Percentiles rank a stretch among this genome's conserved stretches.
Conservation (phyloP, 2,329 filamentous ascomycete genomes). For the Colletotrichum abscissum region DNA sequence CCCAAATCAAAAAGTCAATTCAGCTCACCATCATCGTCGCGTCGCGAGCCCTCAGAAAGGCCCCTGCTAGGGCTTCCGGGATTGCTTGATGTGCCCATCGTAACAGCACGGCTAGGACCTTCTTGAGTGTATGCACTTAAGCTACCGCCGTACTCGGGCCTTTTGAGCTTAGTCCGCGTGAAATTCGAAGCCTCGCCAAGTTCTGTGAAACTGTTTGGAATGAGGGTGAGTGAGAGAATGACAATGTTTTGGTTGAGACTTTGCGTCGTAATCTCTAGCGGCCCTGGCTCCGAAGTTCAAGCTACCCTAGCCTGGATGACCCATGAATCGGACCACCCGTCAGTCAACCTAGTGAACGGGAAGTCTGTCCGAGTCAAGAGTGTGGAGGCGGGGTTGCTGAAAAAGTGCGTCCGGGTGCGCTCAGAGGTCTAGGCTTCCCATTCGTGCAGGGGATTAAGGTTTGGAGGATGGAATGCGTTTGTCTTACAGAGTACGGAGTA, state of each 20-base stretch:
- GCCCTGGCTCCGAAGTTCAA: not conserved
- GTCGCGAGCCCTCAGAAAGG: conserved; percentile 1
- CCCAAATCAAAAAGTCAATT: not conserved
- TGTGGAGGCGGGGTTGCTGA: conserved; percentile 6
- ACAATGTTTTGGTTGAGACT: conserved; percentile 1
- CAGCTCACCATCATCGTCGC: conserved; percentile 12
- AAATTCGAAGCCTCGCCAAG: not conserved
- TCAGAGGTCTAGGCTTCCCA: not conserved
- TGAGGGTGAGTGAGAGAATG: not conserved
- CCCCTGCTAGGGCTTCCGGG: not conserved
- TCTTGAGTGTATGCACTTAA: not conserved
- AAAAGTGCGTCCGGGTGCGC: not conserved
- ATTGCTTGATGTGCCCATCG: conserved; percentile 4
- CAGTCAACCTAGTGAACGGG: not conserved
- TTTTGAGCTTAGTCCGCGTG: not conserved
- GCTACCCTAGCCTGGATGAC: not conserved
- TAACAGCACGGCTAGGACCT: not conserved
- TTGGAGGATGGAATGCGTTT: not conserved
- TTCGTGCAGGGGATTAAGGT: not conserved
- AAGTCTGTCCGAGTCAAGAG: conserved; percentile 7
- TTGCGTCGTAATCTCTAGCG: conserved; percentile 8
- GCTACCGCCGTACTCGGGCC: not conserved
- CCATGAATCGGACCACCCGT: not conserved
- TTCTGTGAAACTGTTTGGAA: not conserved
- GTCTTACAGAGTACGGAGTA: not conserved